Evolutionary conservation across 169 alveolate genomes (phyloP), one percentile per base, ranked within the genome.

Genomic region (Cryptosporidium parvum): DNA sequence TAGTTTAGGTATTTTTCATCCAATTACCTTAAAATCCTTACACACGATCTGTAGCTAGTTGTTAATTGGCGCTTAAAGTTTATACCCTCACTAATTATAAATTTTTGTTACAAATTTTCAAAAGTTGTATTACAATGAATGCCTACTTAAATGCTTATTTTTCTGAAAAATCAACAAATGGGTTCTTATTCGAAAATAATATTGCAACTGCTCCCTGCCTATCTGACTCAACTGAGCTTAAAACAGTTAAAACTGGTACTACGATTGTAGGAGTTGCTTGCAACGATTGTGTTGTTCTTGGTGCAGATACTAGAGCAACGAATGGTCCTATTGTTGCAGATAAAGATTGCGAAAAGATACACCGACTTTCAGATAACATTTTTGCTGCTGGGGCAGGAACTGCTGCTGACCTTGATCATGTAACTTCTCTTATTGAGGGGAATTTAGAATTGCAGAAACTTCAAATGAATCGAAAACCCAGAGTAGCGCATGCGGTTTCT

Each of bases 221-320:
- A 12, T n/a, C 39, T 26, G 5, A 0, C 44, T n/a, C 21, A 37
- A 65, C 12, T n/a, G 51, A 35, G 8, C 62, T 62, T 5, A 12
- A 62, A 8, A 12, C 26, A 5, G 89, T 80, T 26, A 96, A 94
- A 71, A 96, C 98, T 62, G 99, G 99, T 51, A 98, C 99, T 23
- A 98, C 99, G 14, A 98, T 98, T 80, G 98, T 98, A 56, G 99
- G 99, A 12, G 92, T 97, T 18, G 93, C 96, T 59, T 97, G 94
- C 84, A 94, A 95, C 53, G 99, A 96, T 72, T 99, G 99, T 29
- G 99, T 98, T 69, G 97, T 98, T 53, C 91, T 98, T 58, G 99
- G 99, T 39, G 99, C 99, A 16, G 99, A 98, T 92, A 98, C 99
- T 12, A 93, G 99, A 84, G 99, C 99, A 61, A 98, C 99, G 3